Evolutionary conservation across 257 asterid genomes (phyloP).

Genomic region (Solanum chiquidenum): DNA sequence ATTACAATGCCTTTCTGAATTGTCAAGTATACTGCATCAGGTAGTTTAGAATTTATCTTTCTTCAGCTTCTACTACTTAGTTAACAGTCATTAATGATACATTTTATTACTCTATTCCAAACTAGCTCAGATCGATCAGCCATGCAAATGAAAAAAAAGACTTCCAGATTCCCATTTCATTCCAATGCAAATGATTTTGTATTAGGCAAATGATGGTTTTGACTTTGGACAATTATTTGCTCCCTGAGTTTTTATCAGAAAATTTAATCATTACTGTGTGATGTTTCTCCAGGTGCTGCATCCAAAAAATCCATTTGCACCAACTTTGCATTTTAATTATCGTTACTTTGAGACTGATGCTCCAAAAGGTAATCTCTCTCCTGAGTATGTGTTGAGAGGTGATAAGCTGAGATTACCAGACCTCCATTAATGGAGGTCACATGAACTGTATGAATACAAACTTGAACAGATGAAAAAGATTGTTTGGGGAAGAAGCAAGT

Average conservation of each 20-base stretch:
- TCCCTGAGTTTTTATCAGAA: background rate
- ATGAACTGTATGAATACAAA: too few relatives aligned
- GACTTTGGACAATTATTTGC: background rate
- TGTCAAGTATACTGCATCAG: background rate
- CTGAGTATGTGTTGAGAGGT: too few relatives aligned
- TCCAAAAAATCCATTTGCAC: constrained; percentile 97
- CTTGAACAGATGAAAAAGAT: too few relatives aligned
- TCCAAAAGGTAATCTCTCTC: constrained; percentile 50
- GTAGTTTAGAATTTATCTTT: background rate
- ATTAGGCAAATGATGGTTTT: background rate
- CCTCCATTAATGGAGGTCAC: too few relatives aligned
- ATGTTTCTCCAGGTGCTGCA: constrained; percentile 62
- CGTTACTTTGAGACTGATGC: constrained; percentile 96
- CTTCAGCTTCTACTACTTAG: background rate
- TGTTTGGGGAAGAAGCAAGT: too few relatives aligned
- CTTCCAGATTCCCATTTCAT: too few relatives aligned
- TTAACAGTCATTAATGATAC: background rate
- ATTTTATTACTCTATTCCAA: background rate
- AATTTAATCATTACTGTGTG: background rate
- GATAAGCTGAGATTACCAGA: too few relatives aligned
- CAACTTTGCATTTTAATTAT: constrained; percentile 90
- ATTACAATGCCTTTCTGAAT: background rate
- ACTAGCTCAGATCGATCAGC: background rate
- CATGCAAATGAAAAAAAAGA: background rate
- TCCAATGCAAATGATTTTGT: background rate